phyloP scores from a whole-genome alignment of 148 eudicot genomes.

The Fagopyrum esculentum region DNA sequence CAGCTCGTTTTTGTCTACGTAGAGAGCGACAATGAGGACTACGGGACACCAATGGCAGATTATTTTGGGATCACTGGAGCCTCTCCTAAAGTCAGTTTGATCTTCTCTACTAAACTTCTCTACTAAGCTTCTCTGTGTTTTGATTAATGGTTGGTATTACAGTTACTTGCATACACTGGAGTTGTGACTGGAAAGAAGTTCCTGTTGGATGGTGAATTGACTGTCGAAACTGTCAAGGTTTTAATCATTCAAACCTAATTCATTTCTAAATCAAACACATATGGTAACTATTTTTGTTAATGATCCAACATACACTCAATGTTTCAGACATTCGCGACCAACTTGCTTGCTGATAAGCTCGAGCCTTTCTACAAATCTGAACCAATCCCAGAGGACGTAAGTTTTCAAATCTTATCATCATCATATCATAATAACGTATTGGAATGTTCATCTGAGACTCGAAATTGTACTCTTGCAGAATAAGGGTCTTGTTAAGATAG shows the following conservation, averaged over 20 bases:
- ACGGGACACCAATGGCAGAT: constrained; percentile 71
- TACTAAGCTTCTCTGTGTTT: background rate
- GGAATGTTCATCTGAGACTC: background rate
- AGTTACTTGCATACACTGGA: constrained; percentile 74
- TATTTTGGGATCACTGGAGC: constrained; percentile 61
- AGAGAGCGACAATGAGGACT: constrained; percentile 65
- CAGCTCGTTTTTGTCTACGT: constrained; percentile 70
- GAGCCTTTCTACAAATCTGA: constrained; percentile 78
- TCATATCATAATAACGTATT: background rate
- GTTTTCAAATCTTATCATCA: constrained; percentile 16
- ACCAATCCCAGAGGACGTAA: constrained; percentile 71
- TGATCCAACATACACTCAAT: background rate
- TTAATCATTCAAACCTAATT: background rate
- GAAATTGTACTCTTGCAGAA: constrained; percentile 31
- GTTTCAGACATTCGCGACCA: constrained; percentile 51
- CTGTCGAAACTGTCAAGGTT: constrained; percentile 60
- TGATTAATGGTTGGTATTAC: constrained; percentile 1
- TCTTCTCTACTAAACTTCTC: background rate
- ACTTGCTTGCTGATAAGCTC: constrained; percentile 64
- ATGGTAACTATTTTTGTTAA: background rate
- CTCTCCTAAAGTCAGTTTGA: constrained; percentile 47
- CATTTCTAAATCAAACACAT: background rate
- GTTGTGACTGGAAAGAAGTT: constrained; percentile 53
- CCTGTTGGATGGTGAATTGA: constrained; percentile 50
- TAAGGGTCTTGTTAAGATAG: constrained; percentile 67